Evolutionary conservation across 1,139 yeast species (phyloP).

Genomic region (Debaryomyces psychrophilus): DNA sequence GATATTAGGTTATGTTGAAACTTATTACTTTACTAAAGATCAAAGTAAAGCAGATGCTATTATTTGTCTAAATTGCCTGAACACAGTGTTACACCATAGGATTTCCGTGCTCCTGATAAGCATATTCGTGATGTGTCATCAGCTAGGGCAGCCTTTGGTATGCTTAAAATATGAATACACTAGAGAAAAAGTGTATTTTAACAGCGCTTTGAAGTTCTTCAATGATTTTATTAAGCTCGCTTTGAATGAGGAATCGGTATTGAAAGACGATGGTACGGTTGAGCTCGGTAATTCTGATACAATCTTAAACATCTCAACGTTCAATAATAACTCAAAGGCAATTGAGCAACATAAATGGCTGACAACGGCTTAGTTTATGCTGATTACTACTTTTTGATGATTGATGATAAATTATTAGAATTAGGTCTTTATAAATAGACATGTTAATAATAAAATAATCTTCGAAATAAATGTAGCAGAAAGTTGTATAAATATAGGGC

Average conservation of each 20-base stretch:
- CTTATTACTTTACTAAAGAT: conserved; percentile 26
- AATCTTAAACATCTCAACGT: conserved; percentile 25
- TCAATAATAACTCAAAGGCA: conserved; percentile 22
- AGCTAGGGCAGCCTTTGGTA: conserved; percentile 27
- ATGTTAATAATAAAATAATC: neutral
- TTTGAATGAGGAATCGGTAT: conserved; percentile 11
- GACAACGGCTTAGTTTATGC: conserved; percentile 30
- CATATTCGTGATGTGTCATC: conserved; percentile 29
- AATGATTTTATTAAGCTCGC: conserved; percentile 10
- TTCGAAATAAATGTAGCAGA: too few relatives aligned
- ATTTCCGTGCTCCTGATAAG: conserved; percentile 30
- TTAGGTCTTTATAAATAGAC: conserved; percentile 10
- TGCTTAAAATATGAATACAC: conserved; percentile 23
- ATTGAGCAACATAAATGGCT: conserved; percentile 9
- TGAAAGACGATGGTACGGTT: conserved; percentile 16
- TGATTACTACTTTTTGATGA: conserved; percentile 26
- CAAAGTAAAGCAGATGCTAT: conserved; percentile 22
- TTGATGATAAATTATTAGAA: conserved; percentile 27
- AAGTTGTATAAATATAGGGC: too few relatives aligned
- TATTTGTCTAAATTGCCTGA: conserved; percentile 22
- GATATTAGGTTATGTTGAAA: conserved; percentile 27
- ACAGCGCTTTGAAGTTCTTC: conserved; percentile 14
- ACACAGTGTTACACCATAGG: conserved; percentile 32
- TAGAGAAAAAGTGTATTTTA: conserved; percentile 15
- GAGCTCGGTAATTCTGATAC: conserved; percentile 22